Evolutionary conservation across 345 rosid genomes (phyloP).

Genomic region (Excoecaria cochinchinensis): DNA sequence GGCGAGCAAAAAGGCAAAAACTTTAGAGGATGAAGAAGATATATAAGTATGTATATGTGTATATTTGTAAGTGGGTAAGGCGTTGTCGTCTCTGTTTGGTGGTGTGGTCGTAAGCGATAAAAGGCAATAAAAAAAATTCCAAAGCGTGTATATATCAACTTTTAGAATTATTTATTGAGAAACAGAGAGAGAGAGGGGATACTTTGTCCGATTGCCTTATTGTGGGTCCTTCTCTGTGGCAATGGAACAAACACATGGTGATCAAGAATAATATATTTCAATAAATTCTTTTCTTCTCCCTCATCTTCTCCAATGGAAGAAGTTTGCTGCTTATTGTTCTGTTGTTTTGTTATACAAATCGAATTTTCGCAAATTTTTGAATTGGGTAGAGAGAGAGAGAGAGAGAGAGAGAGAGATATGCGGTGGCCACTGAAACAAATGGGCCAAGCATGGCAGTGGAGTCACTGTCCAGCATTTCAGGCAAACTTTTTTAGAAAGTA

Average conservation of each 20-base stretch:
- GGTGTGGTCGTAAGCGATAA: neutral
- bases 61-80: neutral
- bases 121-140: slow-evolving; percentile 15
- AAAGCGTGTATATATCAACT: slow-evolving; percentile 35
- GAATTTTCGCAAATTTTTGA: neutral
- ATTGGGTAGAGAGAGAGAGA: no score
- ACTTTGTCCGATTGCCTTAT: slow-evolving; percentile 1
- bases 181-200: neutral
- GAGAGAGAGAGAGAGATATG: slow-evolving; percentile 17
- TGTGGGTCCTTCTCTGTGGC: slow-evolving; percentile 7
- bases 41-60: neutral
- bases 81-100: neutral
- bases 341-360: no score
- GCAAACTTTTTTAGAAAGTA: neutral
- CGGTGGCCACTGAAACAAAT: slow-evolving; percentile 30
- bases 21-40: neutral
- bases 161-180: slow-evolving; percentile 27
- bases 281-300: slow-evolving; percentile 25
- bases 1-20: slow-evolving; percentile 14
- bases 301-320: neutral
- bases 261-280: slow-evolving; percentile 32
- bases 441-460: slow-evolving; percentile 22
- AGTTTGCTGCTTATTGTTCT: no score
- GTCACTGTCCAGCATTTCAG: slow-evolving; percentile 24
- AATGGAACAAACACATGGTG: slow-evolving; percentile 39